Evolutionary conservation across 148 eudicot genomes (phyloP), one percentile per base, ranked within the genome.

Genomic region (Silene uniflora): DNA sequence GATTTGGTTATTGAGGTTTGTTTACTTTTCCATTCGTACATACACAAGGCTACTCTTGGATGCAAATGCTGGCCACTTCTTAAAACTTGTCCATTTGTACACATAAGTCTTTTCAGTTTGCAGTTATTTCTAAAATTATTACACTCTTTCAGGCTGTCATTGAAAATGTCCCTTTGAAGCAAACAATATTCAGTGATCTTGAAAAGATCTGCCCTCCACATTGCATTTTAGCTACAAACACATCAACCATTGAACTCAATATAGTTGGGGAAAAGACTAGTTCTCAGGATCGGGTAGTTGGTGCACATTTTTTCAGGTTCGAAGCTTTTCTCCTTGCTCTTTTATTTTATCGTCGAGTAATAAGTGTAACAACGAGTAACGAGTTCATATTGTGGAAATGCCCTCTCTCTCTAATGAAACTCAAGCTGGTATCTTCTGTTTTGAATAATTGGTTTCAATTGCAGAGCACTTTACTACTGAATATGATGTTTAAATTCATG

Each of bases 281-380:
- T 62, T 90, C 97, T 78, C 87, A 90, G 78, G 91, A 90, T 71
- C 90, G 96, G 68, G 85, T 94, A 73, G 62, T 94, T 67, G 98
- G 98, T 83, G 98, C 98, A 71, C 98, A 94, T 81, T 94, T 94
- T 85, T 94, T 94, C 90, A 94, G 98, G 98, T 94, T 71, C 44
- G 68, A 67, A 52, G 35, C 75, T 69, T 60, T 67, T 67, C 5
- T 65, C 42, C 5, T 29, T 69, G 14, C 44, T 32, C 17, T 21
- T 11, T 25, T 27, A 10, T 62, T 49, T 23, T 17, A 10, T 49
- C 1, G 35, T 3, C 18, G 52, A 52, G 59, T 52, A 32, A n/a
- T 27, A 13, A 21, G 27, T 39, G n/a, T n/a, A n/a, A n/a, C n/a
- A n/a, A n/a, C 0, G 32, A 35, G 17, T 17, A 10, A 18, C 14